phyloP scores from a whole-genome alignment of 805 yeast genomes.

The Teunomyces kruisii region DNA sequence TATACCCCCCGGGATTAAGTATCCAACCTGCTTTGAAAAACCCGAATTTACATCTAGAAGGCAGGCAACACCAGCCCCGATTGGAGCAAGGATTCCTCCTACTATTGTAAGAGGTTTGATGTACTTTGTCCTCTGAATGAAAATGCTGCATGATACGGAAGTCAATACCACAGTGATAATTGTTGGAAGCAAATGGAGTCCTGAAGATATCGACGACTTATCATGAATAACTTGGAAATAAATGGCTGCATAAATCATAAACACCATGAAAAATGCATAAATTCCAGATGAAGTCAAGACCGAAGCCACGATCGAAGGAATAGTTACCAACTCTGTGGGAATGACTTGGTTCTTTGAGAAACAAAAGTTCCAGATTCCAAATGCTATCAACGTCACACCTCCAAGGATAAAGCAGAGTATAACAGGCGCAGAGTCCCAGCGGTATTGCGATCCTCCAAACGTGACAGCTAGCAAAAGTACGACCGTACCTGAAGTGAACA shows the following conservation, averaged over 20 bases:
- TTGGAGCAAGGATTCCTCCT: conserved; percentile 34
- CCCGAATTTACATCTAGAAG: conserved; percentile 40
- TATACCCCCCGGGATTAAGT: conserved; percentile 47
- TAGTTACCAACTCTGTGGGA: conserved; percentile 17
- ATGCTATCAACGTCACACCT: conserved; percentile 14
- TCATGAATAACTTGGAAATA: conserved; percentile 51
- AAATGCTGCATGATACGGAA: conserved; percentile 37
- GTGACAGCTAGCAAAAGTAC: conserved; percentile 22
- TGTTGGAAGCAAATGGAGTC: conserved; percentile 44
- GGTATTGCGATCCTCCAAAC: conserved; percentile 18
- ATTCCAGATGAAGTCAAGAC: conserved; percentile 15
- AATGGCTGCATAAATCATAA: conserved; percentile 32
- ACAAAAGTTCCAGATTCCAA: conserved; percentile 17
- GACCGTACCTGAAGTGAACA: conserved; percentile 18
- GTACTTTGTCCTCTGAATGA: conserved; percentile 35
- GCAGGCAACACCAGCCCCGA: conserved; percentile 46
- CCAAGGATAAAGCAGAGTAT: conserved; percentile 23
- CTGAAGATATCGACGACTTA: conserved; percentile 43
- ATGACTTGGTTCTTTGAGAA: conserved; percentile 18
- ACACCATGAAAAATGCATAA: conserved; percentile 19
- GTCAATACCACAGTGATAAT: conserved; percentile 39
- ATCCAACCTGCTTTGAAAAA: conserved; percentile 39
- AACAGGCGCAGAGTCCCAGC: conserved; percentile 23
- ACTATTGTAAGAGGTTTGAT: conserved; percentile 42
- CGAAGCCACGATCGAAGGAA: conserved; percentile 18